These are phyloP conservation scores for Quercus berberidifolia DNA, from an alignment of 306 rosid genomes.

Conservation along the genomic window DNA sequence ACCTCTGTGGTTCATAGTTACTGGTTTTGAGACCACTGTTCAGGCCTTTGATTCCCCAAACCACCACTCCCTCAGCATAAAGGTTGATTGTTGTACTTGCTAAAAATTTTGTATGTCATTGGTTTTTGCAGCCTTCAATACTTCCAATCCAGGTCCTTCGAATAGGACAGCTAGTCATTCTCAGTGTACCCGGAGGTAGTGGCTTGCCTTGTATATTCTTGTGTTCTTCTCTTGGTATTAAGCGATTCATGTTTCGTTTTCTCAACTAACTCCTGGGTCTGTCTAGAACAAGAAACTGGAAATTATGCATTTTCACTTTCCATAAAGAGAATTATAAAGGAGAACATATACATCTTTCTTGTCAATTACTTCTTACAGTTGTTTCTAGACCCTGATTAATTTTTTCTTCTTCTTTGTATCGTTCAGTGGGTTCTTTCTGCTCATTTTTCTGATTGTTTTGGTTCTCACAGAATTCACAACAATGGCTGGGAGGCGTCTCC, in stretches of 20 bases:
- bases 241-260: neutral
- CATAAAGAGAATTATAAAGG: neutral
- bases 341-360: neutral
- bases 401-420: neutral
- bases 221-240: neutral
- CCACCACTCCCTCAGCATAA: neutral
- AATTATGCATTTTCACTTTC: neutral
- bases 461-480: slow-evolving; percentile 70
- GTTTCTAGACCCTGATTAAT: neutral
- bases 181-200: slow-evolving; percentile 89
- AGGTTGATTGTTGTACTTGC: slow-evolving; percentile 1
- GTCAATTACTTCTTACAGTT: neutral
- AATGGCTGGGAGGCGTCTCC: slow-evolving; percentile 96
- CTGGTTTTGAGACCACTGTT: neutral
- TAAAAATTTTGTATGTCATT: slow-evolving; percentile 1
- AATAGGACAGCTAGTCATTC: slow-evolving; percentile 78
- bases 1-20: neutral
- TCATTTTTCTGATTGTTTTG: slow-evolving; percentile 9
- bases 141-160: slow-evolving; percentile 89
- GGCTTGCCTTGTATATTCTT: slow-evolving; percentile 10
- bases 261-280: neutral
- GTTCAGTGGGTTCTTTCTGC: neutral
- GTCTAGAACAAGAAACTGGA: neutral
- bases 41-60: neutral
- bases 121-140: slow-evolving; percentile 76